Base-by-base conservation (phyloP, 768 basidiomycete genomes). In the Phaeotremella skinneri region DNA sequence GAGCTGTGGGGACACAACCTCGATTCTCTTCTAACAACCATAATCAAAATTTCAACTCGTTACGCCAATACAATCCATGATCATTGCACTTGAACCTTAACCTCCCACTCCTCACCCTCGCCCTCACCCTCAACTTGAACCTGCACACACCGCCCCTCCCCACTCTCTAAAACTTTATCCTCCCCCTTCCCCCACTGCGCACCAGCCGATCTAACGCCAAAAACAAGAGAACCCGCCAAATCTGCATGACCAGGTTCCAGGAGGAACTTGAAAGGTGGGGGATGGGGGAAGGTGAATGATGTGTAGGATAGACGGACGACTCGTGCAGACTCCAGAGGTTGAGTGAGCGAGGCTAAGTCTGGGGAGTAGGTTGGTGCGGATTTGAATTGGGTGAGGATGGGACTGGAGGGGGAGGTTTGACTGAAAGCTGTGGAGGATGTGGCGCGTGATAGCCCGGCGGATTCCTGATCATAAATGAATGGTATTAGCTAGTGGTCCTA, bases 361-460 rank as follows among this genome's bases (percentile, higher is more conserved):
- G 39, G 25, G 3, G 49, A 51, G 1, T 49, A 20, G 1, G 55
- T 50, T 4, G 48, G 53, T 30, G 49, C 11, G 13, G 48, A 26
- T 9, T 30, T n/a, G 21, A 20, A 9, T 26, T 55, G 34, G 16
- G 20, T 34, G 14, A 11, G 26, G 27, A 43, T 45, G 13, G 13
- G 13, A 45, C 9, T 7, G 34, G 9, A 7, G 34, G 34, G 34
- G 34, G 23, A 13, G 43, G 23, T 45, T 37, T 52, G 47, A 21
- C 49, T 48, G 21, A 57, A 43, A 3, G 61, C 61, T 13, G 61
- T 62, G 5, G 61, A 62, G 2, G 61, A 62, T 32, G 61, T 58
- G 3, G 56, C 56, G 16, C 56, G 52, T 3, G 61, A 62, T 51
- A 62, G 45, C 23, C 21, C 41, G 2, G 32, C 23, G 17, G 55